phyloP scores from a whole-genome alignment of 1,284 basidiomycete species.

The Ganoderma leucocontextum region DNA sequence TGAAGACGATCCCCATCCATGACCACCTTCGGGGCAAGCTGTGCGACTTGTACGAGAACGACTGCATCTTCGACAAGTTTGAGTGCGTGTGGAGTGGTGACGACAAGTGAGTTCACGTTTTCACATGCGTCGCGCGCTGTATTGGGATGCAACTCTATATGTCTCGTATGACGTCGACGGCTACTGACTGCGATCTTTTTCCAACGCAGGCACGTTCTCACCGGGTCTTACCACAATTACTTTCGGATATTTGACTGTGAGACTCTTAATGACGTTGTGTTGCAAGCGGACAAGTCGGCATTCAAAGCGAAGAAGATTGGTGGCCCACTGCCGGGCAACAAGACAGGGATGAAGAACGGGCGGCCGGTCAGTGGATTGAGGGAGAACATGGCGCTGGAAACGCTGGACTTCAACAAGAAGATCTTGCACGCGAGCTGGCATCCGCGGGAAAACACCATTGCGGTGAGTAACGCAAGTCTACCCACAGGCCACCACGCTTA shows the following conservation, averaged over 20 bases:
- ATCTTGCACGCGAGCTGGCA: slow-evolving; percentile 98
- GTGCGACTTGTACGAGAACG: slow-evolving; percentile 99
- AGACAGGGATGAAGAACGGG: slow-evolving; percentile 77
- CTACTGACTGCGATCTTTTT: slow-evolving; percentile 15
- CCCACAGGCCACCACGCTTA: not conserved
- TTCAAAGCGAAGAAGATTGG: slow-evolving; percentile 99
- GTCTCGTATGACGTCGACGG: slow-evolving; percentile 7
- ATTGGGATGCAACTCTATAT: not conserved
- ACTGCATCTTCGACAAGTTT: slow-evolving; percentile 99
- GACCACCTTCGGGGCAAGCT: slow-evolving; percentile 98
- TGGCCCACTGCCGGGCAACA: slow-evolving; percentile 76
- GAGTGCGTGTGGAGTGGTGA: slow-evolving; percentile 97
- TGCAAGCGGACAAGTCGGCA: slow-evolving; percentile 99
- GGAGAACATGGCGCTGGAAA: slow-evolving; percentile 90
- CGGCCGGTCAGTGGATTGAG: slow-evolving; percentile 69
- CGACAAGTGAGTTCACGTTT: slow-evolving; percentile 79
- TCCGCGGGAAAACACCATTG: slow-evolving; percentile 96
- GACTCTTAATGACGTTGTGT: slow-evolving; percentile 87
- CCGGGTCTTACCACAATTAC: slow-evolving; percentile 99
- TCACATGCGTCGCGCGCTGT: slow-evolving; percentile 5
- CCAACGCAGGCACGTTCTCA: slow-evolving; percentile 82
- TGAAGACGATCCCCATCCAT: slow-evolving; percentile 99
- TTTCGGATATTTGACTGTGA: slow-evolving; percentile 99
- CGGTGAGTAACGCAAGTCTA: slow-evolving; percentile 61
- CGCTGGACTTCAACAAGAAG: slow-evolving; percentile 99